Evolutionary conservation across 306 rosid species (phyloP), one percentile per base, ranked within the genome.

Genomic region (Canavalia ensiformis): DNA sequence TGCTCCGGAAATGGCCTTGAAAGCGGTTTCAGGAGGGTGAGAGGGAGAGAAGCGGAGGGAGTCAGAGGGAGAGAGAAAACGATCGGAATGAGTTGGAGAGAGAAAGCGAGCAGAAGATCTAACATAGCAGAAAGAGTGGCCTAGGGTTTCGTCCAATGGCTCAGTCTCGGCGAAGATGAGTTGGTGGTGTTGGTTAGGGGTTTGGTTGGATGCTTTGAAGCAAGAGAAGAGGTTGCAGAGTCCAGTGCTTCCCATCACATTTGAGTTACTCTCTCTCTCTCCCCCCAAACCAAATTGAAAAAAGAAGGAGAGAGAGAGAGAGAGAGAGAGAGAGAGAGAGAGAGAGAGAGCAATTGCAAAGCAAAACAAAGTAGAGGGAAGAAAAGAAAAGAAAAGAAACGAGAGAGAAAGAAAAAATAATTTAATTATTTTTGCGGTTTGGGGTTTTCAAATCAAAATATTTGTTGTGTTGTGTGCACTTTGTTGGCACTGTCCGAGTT

Each of bases 91-190:
- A 37, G 97, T 87, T n/a, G 97, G 97, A 28, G 97, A 91, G 35
- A 90, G 64, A 41, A 91, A 93, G 62, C 97, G 96, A 84, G 90
- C 92, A 0, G 97, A 93, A 45, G 90, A 90, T 69, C 97, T 84
- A 4, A 93, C 92, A 86, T 91, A 93, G 85, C 92, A 91, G 88
- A 93, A 93, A 42, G 97, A 93, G 84, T 93, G 97, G 76, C 97
- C 97, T 87, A 93, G 96, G 97, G 97, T 91, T 93, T 93, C 97
- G 72, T 93, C 97, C 49, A 91, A 71, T 0, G 93, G 90, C 78
- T 91, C 94, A 0, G 90, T 68, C 30, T 86, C 88, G 0, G 92
- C 62, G 72, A 93, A 91, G 35, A 88, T 67, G 68, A 90, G 67
- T 25, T 93, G 94, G 76, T 93, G 94, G 76, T 80, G 83, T 11